Evolutionary conservation across 768 basidiomycete genomes (phyloP), one percentile per base, ranked within the genome.

Genomic region (Sarcomyxa edulis): DNA sequence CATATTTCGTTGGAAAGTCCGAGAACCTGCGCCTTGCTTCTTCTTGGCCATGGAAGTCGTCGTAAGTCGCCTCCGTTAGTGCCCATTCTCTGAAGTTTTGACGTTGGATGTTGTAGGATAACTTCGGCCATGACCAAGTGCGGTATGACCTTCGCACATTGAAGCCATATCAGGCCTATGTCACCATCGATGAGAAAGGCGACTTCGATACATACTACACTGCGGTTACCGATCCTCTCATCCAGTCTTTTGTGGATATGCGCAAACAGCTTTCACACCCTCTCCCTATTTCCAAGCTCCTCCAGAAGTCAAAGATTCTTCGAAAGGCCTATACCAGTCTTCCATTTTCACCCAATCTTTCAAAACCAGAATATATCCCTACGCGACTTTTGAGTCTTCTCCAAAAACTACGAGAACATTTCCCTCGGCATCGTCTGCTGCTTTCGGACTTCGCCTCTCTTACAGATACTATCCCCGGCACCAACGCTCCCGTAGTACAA

Each of bases 31-130:
- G 3, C 87, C 91, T 26, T 97, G 95, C 60, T 97, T 85, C 58
- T 83, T 99, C 51, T 58, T 99, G 16, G 94, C 92, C 2, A 76
- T 97, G 70, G 96, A 99, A 66, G 96, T 99, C 23, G 75, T 96
- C 40, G 89, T 93, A 58, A 65, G 87, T 74, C 14, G n/a, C 19
- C 30, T 36, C 39, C 30, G 27, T 10, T 16, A 2, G 20, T 26
- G 8, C 22, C 5, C 20, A 23, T 10, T 10, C 7, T 30, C 4
- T 32, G 32, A 19, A 31, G 19, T 37, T 39, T 37, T 38, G 22
- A 44, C 36, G 14, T 33, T 14, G 9, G 24, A 15, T 35, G 14
- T 7, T 26, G 4, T 38, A 91, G 85, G 95, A 98, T 61, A 99
- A 99, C 59, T 95, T 97, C 50, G 84, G 92, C 1, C 95, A 98